Evolutionary conservation across 306 rosid genomes (phyloP).

Genomic region (Pterocarpus santalinus): DNA sequence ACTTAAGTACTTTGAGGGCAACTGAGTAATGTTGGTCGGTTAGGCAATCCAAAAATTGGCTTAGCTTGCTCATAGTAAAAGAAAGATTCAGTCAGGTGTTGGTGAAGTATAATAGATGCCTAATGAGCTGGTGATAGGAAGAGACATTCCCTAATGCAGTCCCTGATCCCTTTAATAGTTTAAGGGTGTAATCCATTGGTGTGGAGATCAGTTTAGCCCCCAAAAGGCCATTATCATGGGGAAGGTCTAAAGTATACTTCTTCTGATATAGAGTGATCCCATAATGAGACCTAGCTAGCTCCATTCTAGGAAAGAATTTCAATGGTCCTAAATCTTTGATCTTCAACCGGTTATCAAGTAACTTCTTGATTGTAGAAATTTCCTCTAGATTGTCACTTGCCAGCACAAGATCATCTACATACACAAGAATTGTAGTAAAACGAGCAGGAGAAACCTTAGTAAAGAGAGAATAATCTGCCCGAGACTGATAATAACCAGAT

Average conservation of each 20-base stretch:
- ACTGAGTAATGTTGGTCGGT: background rate
- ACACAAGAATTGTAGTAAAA: background rate
- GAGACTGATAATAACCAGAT: background rate
- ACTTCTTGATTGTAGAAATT: rapidly evolving
- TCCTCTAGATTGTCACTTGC: background rate
- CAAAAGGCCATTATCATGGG: background rate
- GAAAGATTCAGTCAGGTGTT: background rate
- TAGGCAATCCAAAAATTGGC: background rate
- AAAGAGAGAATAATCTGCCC: background rate
- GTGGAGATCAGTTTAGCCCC: background rate
- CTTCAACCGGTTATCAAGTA: background rate
- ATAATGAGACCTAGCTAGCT: background rate
- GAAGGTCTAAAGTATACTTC: background rate
- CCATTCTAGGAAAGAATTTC: background rate
- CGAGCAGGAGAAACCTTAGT: background rate
- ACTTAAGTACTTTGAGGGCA: background rate
- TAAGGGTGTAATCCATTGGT: background rate
- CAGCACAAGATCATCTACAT: background rate
- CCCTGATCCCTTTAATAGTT: background rate
- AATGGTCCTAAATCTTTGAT: background rate
- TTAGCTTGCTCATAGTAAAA: background rate
- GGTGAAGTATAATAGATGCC: background rate
- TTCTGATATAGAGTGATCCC: background rate
- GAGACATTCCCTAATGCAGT: background rate
- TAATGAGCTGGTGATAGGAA: background rate